phyloP scores from a whole-genome alignment of 2,329 filamentous ascomycete species.

The Dactylellina haptotyla region DNA sequence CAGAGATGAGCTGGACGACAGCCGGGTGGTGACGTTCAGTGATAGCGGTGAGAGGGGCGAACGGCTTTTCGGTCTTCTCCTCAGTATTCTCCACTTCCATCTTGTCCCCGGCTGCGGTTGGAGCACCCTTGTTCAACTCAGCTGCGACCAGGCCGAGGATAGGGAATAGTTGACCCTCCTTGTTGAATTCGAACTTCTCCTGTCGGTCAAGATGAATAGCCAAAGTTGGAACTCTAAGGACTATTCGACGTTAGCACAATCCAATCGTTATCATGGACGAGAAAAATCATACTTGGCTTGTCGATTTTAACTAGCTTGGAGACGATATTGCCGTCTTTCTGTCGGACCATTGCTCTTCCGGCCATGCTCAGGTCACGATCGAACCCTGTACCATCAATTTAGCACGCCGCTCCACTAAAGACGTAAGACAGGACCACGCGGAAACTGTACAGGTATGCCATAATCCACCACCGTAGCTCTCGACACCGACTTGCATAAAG shows the following conservation, averaged over 20 bases:
- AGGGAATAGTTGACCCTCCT: constrained; percentile 94
- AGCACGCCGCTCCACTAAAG: not conserved
- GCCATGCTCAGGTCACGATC: constrained; percentile 92
- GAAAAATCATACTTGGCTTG: constrained; percentile 70
- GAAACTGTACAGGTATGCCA: constrained; percentile 81
- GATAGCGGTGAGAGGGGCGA: constrained; percentile 79
- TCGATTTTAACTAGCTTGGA: constrained; percentile 91
- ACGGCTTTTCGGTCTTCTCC: constrained; percentile 65
- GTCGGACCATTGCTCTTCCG: constrained; percentile 83
- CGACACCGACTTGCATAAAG: constrained; percentile 92
- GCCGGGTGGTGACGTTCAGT: constrained; percentile 87
- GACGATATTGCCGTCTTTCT: constrained; percentile 76
- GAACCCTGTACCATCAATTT: constrained; percentile 70
- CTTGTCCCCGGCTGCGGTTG: constrained; percentile 59
- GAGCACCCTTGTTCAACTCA: constrained; percentile 75
- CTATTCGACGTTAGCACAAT: constrained; percentile 57
- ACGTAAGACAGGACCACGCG: not conserved
- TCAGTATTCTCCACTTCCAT: constrained; percentile 62
- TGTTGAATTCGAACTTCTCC: constrained; percentile 90
- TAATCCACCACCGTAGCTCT: constrained; percentile 94
- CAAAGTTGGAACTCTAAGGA: constrained; percentile 89
- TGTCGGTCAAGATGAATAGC: constrained; percentile 93
- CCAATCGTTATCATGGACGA: not conserved
- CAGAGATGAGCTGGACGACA: constrained; percentile 83
- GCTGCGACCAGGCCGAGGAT: constrained; percentile 87